Percentiles rank a stretch among this genome's conserved stretches.
These are phyloP conservation scores for Clausena lansium DNA, from an alignment of 345 rosid genomes.

Conservation along the genomic window DNA sequence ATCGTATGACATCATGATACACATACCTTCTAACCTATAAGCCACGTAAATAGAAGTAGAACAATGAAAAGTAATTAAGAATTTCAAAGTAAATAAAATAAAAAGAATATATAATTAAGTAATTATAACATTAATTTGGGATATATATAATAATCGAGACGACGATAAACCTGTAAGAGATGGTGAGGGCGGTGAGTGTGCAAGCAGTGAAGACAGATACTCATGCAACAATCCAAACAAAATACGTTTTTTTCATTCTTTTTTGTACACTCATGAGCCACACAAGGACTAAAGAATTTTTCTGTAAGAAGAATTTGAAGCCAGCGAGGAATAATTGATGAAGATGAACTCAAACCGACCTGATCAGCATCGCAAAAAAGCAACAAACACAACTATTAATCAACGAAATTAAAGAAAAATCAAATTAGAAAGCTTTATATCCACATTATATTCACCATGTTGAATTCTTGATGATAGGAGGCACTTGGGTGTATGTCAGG, in stretches of 20 bases:
- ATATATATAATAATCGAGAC: not conserved
- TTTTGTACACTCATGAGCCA: constrained; percentile 25
- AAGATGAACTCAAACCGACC: constrained; percentile 6
- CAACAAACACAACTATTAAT: not conserved
- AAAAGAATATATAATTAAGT: not conserved
- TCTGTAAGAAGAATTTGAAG: constrained; percentile 26
- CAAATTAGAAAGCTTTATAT: not conserved
- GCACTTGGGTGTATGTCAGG: not conserved
- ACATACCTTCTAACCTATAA: constrained; percentile 59
- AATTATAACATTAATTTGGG: not conserved
- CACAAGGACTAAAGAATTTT: constrained; percentile 35
- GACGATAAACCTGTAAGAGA: constrained; percentile 29
- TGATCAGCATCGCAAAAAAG: not conserved
- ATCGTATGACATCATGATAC: constrained; percentile 52
- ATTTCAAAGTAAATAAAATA: not conserved
- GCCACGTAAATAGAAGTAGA: not conserved
- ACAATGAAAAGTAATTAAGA: not conserved
- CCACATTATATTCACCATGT: not conserved
- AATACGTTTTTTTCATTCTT: constrained; percentile 37
- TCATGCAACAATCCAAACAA: constrained; percentile 35
- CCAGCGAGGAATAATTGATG: constrained; percentile 23
- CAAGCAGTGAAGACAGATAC: constrained; percentile 35
- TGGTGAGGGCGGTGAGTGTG: constrained; percentile 31
- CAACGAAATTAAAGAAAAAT: not conserved
- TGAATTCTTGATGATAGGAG: not conserved